Base-by-base conservation (phyloP, 2,329 filamentous ascomycete species). In the Penicillium palitans region DNA sequence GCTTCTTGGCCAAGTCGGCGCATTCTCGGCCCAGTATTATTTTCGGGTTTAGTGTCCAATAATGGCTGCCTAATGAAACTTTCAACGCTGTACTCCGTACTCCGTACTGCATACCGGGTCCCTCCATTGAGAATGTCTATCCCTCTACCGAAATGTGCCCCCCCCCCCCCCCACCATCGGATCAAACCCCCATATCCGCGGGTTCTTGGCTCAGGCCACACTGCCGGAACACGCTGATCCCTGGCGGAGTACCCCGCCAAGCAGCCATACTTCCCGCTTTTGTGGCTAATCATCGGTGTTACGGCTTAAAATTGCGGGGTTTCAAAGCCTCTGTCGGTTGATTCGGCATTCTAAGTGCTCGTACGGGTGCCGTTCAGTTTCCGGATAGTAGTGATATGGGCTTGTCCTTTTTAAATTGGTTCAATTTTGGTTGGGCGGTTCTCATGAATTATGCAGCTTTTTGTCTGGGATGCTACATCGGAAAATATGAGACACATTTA, bases 201-300 rank as follows among this genome's bases (percentile, higher is more conserved):
- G 8, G 8, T n/a, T 19, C n/a, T 17, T 13, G 13, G n/a, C n/a
- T 21, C 4, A 47, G 45, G 12, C n/a, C 12, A 21, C 13, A 21
- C 21, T 42, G 13, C 12, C n/a, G 21, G 27, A 46, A 15, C 2
- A 42, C 13, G 39, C 47, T 17, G 13, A 45, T 56, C 39, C 6
- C n/a, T 44, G 21, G 10, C 29, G n/a, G n/a, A 21, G 29, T 35
- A 37, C 37, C 47, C 31, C 52, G 42, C n/a, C 17, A 9, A 4
- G n/a, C 29, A 24, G 35, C 6, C 4, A 31, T n/a, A 6, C 2
- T 45, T 40, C 15, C 57, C 39, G 9, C 25, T 15, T 46, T 27
- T 42, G 12, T 44, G 57, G 59, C 37, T 57, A 53, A 59, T 46
- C 8, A 4, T 57, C 57, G 33, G 57, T 15, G 7, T 3, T 15